Conservation (phyloP, 441 rosid genomes). For the Macaranga tanarius region DNA sequence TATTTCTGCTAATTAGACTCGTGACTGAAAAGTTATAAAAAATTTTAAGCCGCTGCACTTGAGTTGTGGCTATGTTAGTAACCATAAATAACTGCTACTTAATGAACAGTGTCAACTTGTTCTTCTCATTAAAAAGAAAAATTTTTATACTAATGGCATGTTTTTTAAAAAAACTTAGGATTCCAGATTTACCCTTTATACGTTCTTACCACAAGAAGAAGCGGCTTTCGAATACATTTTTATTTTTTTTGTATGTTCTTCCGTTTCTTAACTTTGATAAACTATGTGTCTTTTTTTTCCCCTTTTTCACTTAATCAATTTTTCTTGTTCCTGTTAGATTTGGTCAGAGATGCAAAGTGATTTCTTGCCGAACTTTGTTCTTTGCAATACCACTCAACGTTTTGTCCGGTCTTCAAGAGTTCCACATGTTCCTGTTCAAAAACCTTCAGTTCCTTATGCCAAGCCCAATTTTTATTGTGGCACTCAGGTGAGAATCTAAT, state of each 20-base stretch:
- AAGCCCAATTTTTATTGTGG: slow-evolving; percentile 96
- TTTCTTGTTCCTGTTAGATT: slow-evolving; percentile 48
- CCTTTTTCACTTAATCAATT: slow-evolving; percentile 13
- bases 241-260: not conserved
- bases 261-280: not conserved
- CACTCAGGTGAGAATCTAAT: slow-evolving; percentile 66
- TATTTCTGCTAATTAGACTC: not conserved
- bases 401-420: slow-evolving; percentile 86
- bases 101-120: not conserved
- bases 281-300: not conserved
- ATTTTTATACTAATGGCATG: not conserved
- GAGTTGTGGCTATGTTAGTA: not conserved
- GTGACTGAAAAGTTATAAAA: not conserved
- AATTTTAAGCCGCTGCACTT: not conserved
- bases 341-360: slow-evolving; percentile 99
- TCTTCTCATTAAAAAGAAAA: not conserved
- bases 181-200: not conserved
- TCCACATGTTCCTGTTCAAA: slow-evolving; percentile 73
- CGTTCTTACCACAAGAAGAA: not conserved
- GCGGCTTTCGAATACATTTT: not conserved
- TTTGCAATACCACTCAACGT: slow-evolving; percentile 97
- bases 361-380: slow-evolving; percentile 96
- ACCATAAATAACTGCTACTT: not conserved
- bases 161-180: not conserved
- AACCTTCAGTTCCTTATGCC: slow-evolving; percentile 92